Evolutionary conservation across 306 rosid species (phyloP).

Genomic region (Argentina anserina): DNA sequence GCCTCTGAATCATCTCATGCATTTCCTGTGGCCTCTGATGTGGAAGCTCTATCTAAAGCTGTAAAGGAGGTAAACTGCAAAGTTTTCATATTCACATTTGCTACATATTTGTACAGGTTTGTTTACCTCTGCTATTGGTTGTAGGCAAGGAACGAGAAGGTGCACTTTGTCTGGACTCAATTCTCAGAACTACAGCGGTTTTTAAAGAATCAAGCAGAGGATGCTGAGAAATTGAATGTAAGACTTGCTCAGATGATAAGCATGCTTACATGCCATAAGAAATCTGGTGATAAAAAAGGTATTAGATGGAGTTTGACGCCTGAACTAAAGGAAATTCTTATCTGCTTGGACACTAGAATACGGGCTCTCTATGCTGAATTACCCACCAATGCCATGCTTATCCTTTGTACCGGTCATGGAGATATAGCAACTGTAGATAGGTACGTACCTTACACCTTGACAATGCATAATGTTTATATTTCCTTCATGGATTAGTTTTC

Average conservation of each 20-base stretch:
- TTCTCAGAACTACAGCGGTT: conserved; percentile 75
- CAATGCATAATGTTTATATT: not conserved
- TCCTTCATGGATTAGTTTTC: not conserved
- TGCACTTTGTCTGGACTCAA: conserved; percentile 91
- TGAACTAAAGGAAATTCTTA: conserved; percentile 74
- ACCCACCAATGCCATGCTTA: conserved; percentile 82
- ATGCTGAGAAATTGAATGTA: conserved; percentile 60
- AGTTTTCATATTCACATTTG: conserved; percentile 4
- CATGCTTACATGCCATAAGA: conserved; percentile 63
- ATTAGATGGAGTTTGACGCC: conserved; percentile 34
- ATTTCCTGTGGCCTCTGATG: conserved; percentile 81
- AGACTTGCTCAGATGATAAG: conserved; percentile 84
- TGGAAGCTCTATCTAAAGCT: conserved; percentile 74
- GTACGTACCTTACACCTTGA: conserved; percentile 37
- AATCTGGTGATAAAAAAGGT: conserved; percentile 40
- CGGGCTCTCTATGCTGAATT: conserved; percentile 45
- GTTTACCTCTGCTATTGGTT: conserved; percentile 27
- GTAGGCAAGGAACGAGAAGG: conserved; percentile 77
- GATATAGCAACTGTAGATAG: conserved; percentile 85
- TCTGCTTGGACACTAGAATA: conserved; percentile 66
- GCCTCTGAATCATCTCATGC: conserved; percentile 71
- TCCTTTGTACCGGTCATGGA: conserved; percentile 93
- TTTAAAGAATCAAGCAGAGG: conserved; percentile 71
- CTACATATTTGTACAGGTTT: not conserved
- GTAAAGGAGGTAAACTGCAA: conserved; percentile 60